Evolutionary conservation across 352 stramenopile genomes (phyloP).

Genomic region (Pythium grandisporangium): DNA sequence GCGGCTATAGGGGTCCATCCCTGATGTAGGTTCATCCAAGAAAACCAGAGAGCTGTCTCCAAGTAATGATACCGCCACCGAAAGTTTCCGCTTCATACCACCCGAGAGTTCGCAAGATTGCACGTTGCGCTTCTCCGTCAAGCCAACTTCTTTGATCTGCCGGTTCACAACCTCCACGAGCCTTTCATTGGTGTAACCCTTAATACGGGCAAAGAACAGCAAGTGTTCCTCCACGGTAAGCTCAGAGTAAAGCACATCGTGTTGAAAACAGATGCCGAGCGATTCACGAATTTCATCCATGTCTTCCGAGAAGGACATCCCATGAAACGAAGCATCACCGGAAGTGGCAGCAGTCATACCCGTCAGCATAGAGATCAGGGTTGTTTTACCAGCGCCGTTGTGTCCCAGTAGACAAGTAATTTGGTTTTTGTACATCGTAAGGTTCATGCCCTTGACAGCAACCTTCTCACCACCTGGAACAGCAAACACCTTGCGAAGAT

Average conservation of each 20-base stretch:
- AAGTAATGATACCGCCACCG: too few species aligned
- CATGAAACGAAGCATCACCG: conserved; percentile 68
- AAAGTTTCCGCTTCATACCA: too few species aligned
- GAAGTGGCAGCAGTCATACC: conserved; percentile 34
- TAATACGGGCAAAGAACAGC: too few species aligned
- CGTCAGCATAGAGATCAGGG: conserved; percentile 70
- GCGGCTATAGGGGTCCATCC: conserved; percentile 96
- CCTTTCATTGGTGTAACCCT: too few species aligned
- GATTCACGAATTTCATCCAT: conserved; percentile 61
- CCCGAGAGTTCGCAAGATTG: too few species aligned
- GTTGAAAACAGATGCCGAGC: conserved; percentile 76
- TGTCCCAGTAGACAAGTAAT: conserved; percentile 71
- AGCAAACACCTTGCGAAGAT: conserved; percentile 64
- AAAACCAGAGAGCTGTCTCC: too few species aligned
- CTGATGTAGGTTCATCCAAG: conserved; percentile 88
- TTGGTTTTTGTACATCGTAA: conserved; percentile 72
- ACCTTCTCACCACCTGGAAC: conserved; percentile 75
- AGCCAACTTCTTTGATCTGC: too few species aligned
- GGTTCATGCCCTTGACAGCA: conserved; percentile 76
- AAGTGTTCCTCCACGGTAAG: conserved; percentile 73
- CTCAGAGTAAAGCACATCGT: conserved; percentile 73
- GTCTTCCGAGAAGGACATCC: conserved; percentile 63
- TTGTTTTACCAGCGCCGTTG: conserved; percentile 77
- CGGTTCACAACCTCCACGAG: too few species aligned
- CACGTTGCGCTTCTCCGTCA: too few species aligned